Evolutionary conservation across 108 stramenopile species (phyloP), one percentile per base, ranked within the genome.

Genomic region (Skeletonema marinoi): DNA sequence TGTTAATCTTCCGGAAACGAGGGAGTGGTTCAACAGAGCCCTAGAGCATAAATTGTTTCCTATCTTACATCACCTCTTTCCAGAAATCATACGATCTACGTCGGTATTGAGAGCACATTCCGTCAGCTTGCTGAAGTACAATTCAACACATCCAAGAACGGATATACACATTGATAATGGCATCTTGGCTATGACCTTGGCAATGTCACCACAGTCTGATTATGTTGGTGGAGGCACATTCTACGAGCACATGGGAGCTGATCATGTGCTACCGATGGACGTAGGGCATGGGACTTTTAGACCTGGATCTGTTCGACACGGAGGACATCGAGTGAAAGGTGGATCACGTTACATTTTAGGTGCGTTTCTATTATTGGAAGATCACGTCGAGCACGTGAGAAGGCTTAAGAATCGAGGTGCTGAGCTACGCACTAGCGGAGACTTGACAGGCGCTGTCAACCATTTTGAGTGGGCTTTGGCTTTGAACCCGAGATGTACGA

Each of bases 101-200:
- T 65, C 80, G 6, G 83, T 86, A 35, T 66, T 90, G 11, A 71
- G 89, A 32, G 85, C 87, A 11, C 89, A 90, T 70, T 86, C 85
- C 13, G 89, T 90, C 8, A 65, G 73, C 16, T 65, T 90, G 42
- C 83, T 90, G 13, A 87, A 87, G 39, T 90, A 90, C 75, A 90
- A 90, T 72, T 59, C 83, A 12, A 85, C 82, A 32, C 89, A 90
- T 75, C 89, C 89, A 33, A 71, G 89, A 29, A 90, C 89, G 2
- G 89, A 90, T 68, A 79, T 87, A 3, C 89, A 90, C 36, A 83
- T 90, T 70, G 89, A 90, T 60, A 90, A 90, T 78, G 89, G 89
- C 9, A 88, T 90, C 36, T 51, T 90, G 0, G 89, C 89, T 0
- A 78, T 90, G 83, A 90, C 89, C 10, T 48, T 90, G 2, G 87